These are phyloP conservation scores for Plectosphaerella cucumerina DNA, from an alignment of 2,329 filamentous ascomycete species.

Conservation along the genomic window DNA sequence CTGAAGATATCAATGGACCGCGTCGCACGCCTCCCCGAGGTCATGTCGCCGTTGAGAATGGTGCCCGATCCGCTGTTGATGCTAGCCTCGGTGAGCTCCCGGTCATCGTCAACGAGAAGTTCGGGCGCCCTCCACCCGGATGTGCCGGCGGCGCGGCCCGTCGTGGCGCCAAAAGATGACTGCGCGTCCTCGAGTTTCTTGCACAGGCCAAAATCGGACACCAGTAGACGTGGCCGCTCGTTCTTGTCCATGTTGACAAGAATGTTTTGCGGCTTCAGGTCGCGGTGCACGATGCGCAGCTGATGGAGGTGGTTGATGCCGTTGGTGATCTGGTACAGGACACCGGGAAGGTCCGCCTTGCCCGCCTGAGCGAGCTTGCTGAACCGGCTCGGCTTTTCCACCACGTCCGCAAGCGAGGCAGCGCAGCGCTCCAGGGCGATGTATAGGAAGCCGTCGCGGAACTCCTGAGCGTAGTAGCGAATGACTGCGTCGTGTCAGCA, in stretches of 20 bases:
- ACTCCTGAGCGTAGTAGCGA: conserved; percentile 90
- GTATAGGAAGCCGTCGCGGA: conserved; percentile 86
- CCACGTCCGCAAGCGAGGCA: conserved; percentile 86
- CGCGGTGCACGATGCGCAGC: conserved; percentile 91
- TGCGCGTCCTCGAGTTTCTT: conserved; percentile 95
- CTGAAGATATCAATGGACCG: conserved; percentile 97
- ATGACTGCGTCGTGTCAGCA: conserved; percentile 59
- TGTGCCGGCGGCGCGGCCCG: conserved; percentile 87
- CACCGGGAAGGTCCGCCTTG: conserved; percentile 70
- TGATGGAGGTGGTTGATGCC: conserved; percentile 87
- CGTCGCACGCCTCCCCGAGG: conserved; percentile 74
- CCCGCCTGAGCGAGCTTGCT: conserved; percentile 67
- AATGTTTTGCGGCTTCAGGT: conserved; percentile 97
- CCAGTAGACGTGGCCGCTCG: conserved; percentile 75
- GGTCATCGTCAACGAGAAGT: conserved; percentile 68
- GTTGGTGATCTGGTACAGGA: conserved; percentile 84
- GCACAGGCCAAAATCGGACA: conserved; percentile 96
- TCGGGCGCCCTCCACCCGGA: conserved; percentile 96
- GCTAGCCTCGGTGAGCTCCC: conserved; percentile 44
- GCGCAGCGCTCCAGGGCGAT: conserved; percentile 94
- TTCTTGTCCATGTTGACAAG: conserved; percentile 72
- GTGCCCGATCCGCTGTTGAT: conserved; percentile 59
- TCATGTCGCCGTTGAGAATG: conserved; percentile 54
- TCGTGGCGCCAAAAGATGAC: conserved; percentile 91
- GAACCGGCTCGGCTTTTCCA: conserved; percentile 69